Conservation (phyloP, 345 rosid genomes). For the Gossypium ekmanianum region DNA sequence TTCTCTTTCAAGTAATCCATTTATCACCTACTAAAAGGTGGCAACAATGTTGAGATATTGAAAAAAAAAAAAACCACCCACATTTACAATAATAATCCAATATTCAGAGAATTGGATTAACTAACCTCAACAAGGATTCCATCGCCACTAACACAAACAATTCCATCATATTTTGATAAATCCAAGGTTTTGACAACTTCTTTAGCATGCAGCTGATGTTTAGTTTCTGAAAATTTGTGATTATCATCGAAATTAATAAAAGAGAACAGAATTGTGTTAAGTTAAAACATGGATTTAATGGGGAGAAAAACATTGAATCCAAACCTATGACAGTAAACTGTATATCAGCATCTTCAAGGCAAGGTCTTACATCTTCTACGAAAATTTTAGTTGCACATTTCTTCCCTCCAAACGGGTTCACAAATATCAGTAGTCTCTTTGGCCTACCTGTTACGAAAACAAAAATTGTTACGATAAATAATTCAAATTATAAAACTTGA, state of each 20-base stretch:
- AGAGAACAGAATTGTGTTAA: background rate
- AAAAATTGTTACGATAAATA: background rate
- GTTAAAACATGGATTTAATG: background rate
- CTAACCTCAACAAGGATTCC: slow-evolving; percentile 93
- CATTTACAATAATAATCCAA: background rate
- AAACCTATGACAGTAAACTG: slow-evolving; percentile 69
- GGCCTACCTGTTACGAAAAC: slow-evolving; percentile 56
- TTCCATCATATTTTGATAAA: slow-evolving; percentile 63
- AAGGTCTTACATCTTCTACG: slow-evolving; percentile 63
- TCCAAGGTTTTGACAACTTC: slow-evolving; percentile 56
- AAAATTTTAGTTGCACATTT: slow-evolving; percentile 62
- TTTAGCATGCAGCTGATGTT: slow-evolving; percentile 74
- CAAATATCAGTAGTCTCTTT: slow-evolving; percentile 56
- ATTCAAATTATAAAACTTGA: background rate
- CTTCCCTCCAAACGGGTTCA: slow-evolving; percentile 96
- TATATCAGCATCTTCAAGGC: slow-evolving; percentile 68
- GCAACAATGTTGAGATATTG: slow-evolving; percentile 23
- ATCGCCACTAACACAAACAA: slow-evolving; percentile 96
- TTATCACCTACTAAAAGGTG: slow-evolving; percentile 78
- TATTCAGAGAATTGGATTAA: slow-evolving; percentile 8
- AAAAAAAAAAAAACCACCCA: background rate
- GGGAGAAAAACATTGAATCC: background rate
- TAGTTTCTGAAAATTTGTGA: slow-evolving; percentile 50
- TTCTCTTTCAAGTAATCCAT: slow-evolving; percentile 86
- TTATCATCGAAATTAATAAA: background rate